Evolutionary conservation across 441 rosid genomes (phyloP).

Genomic region (Adansonia madagascariensis): DNA sequence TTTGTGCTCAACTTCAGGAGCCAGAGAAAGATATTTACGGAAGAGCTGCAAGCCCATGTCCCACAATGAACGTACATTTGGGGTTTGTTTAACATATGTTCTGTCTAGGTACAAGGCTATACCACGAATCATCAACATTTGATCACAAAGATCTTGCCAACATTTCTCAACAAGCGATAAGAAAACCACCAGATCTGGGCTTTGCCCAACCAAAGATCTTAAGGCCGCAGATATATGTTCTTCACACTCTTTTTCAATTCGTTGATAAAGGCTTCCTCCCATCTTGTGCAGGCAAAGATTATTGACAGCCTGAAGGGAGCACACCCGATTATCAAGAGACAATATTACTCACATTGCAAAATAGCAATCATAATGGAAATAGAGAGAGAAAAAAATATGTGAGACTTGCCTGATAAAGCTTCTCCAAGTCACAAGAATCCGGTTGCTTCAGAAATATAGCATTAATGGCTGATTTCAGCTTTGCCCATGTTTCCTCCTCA

Average conservation of each 20-base stretch:
- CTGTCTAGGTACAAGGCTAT: slow-evolving; percentile 92
- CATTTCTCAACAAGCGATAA: slow-evolving; percentile 89
- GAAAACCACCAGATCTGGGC: slow-evolving; percentile 92
- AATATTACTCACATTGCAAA: slow-evolving; percentile 22
- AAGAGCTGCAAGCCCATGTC: slow-evolving; percentile 99
- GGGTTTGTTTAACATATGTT: slow-evolving; percentile 89
- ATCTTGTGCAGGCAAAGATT: slow-evolving; percentile 90
- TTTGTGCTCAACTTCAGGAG: slow-evolving; percentile 94
- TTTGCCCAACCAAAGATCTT: slow-evolving; percentile 86
- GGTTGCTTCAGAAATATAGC: slow-evolving; percentile 91
- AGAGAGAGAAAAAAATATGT: slow-evolving; percentile 9
- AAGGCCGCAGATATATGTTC: slow-evolving; percentile 74
- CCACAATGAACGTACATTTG: slow-evolving; percentile 86
- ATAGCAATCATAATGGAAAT: slow-evolving; percentile 10
- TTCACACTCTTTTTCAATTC: slow-evolving; percentile 92
- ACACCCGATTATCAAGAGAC: slow-evolving; percentile 19
- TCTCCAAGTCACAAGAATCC: slow-evolving; percentile 74
- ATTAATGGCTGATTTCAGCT: slow-evolving; percentile 84
- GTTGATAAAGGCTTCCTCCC: slow-evolving; percentile 89
- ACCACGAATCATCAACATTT: slow-evolving; percentile 96
- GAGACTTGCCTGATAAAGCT: slow-evolving; percentile 77
- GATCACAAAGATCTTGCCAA: slow-evolving; percentile 97
- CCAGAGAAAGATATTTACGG: slow-evolving; percentile 79
- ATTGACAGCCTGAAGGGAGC: slow-evolving; percentile 74
- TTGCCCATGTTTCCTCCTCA: slow-evolving; percentile 95